Conservation (phyloP, 805 yeast genomes). For the Candida gorgasii region DNA sequence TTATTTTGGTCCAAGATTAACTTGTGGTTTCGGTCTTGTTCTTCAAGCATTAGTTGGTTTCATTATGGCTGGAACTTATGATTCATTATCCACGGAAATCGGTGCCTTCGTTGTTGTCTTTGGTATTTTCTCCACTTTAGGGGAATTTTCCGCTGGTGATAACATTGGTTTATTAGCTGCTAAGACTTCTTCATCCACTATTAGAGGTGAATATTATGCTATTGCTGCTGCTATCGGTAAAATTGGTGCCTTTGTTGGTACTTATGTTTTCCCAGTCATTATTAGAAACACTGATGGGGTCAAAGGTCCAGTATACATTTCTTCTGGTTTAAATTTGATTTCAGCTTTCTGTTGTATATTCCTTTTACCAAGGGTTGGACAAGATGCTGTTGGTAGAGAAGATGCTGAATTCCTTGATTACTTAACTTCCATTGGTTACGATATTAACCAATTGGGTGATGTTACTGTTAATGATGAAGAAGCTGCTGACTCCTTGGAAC, state of each 20-base stretch:
- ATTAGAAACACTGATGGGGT: constrained; percentile 56
- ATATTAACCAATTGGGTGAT: constrained; percentile 58
- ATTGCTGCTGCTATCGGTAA: constrained; percentile 91
- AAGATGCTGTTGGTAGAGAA: constrained; percentile 76
- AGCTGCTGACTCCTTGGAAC: background rate
- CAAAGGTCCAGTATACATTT: constrained; percentile 59
- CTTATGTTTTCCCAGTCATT: constrained; percentile 84
- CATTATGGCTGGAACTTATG: constrained; percentile 75
- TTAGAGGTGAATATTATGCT: constrained; percentile 90
- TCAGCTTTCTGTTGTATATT: constrained; percentile 70
- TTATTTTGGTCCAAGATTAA: constrained; percentile 86
- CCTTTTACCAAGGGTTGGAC: constrained; percentile 79
- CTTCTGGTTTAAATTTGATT: constrained; percentile 73
- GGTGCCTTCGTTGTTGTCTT: constrained; percentile 83
- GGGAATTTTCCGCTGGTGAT: constrained; percentile 95
- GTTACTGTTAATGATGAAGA: constrained; percentile 10
- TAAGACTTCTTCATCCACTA: constrained; percentile 81
- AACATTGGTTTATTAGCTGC: constrained; percentile 86
- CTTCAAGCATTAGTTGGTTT: constrained; percentile 79
- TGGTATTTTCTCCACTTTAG: constrained; percentile 83
- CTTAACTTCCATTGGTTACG: constrained; percentile 69
- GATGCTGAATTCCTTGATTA: constrained; percentile 71
- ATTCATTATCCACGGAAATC: constrained; percentile 54
- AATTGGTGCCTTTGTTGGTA: constrained; percentile 90
- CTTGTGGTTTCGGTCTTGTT: constrained; percentile 66